Percentiles rank a stretch among this genome's conserved stretches.
Evolutionary conservation across 495 filamentous ascomycete genomes (phyloP).

Genomic region (Xylaria telfairii): DNA sequence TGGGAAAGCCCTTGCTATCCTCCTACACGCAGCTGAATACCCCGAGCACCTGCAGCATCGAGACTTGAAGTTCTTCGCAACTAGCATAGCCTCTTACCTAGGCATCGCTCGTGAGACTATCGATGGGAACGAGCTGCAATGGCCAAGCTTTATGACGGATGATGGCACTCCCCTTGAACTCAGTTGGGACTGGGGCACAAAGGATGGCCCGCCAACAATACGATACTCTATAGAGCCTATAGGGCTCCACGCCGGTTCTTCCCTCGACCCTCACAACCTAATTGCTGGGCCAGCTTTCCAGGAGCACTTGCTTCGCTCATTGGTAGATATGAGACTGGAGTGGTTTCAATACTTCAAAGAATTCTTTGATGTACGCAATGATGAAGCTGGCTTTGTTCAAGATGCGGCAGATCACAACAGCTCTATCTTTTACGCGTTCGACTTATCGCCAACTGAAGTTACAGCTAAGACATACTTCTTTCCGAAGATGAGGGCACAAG

Average conservation of each 20-base stretch:
- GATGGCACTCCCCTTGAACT: constrained; percentile 45
- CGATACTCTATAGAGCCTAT: constrained; percentile 45
- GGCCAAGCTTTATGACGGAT: constrained; percentile 50
- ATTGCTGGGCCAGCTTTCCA: constrained; percentile 25
- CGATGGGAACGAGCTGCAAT: constrained; percentile 16
- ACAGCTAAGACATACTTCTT: constrained; percentile 41
- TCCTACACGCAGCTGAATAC: constrained; percentile 28
- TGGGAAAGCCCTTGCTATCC: constrained; percentile 26
- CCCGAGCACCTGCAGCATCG: constrained; percentile 18
- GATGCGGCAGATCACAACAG: constrained; percentile 28
- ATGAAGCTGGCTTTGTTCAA: background rate
- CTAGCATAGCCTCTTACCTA: constrained; percentile 16
- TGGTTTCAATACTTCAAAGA: constrained; percentile 38
- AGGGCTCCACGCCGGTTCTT: constrained; percentile 32
- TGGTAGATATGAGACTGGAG: constrained; percentile 27
- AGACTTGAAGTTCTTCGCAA: constrained; percentile 25
- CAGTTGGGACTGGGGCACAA: constrained; percentile 43
- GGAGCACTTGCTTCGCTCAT: constrained; percentile 6
- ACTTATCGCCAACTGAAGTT: constrained; percentile 29
- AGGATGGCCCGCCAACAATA: constrained; percentile 25
- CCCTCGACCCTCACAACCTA: constrained; percentile 37
- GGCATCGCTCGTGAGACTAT: constrained; percentile 18
- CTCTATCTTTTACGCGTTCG: constrained; percentile 39
- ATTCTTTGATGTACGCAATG: constrained; percentile 22
- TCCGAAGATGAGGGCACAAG: constrained; percentile 31